A percentile compares a stretch with the other conserved stretches of the same genome.
phyloP scores from a whole-genome alignment of 2,329 filamentous ascomycete species.

The Penicillium corylophilum region DNA sequence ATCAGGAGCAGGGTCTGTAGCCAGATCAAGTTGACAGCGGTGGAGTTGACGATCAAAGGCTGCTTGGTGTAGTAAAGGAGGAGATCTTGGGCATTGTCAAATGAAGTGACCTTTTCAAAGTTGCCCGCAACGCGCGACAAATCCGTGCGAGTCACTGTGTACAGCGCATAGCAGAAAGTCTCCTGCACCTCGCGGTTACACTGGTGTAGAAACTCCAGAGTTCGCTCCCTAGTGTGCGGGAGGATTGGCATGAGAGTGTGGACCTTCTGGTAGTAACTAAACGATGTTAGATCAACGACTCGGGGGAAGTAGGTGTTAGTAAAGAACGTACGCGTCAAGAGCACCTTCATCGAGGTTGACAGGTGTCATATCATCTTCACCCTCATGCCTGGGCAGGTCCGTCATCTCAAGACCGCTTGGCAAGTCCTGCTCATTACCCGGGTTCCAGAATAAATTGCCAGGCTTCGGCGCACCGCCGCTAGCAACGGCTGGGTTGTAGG shows the following conservation, averaged over 20 bases:
- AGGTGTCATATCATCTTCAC: conserved; percentile 36
- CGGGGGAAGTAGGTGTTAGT: neutral
- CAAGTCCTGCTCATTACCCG: conserved; percentile 32
- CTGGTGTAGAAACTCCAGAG: conserved; percentile 39
- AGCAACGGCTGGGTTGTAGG: conserved; percentile 39
- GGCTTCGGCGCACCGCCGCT: conserved; percentile 33
- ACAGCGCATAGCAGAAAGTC: conserved; percentile 41
- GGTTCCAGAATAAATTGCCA: conserved; percentile 41
- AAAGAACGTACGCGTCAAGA: conserved; percentile 37
- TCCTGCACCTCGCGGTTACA: conserved; percentile 43
- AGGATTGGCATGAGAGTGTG: conserved; percentile 43
- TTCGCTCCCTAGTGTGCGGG: conserved; percentile 40
- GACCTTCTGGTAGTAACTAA: conserved; percentile 43
- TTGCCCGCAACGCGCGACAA: conserved; percentile 32
- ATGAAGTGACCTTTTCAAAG: conserved; percentile 37
- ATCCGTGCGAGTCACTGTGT: conserved; percentile 41
- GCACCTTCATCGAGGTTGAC: conserved; percentile 41
- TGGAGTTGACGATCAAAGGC: conserved; percentile 33
- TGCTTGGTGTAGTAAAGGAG: conserved; percentile 41
- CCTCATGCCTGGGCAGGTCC: conserved; percentile 32
- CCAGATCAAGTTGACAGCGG: conserved; percentile 40
- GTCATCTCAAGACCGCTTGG: conserved; percentile 34
- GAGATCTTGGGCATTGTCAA: conserved; percentile 42
- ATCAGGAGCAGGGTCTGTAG: conserved; percentile 44
- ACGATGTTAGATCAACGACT: conserved; percentile 13